A percentile compares a stretch with the other conserved stretches of the same genome.
Conservation (phyloP, 2,329 filamentous ascomycete species). For the Lasiodiplodia sp. region DNA sequence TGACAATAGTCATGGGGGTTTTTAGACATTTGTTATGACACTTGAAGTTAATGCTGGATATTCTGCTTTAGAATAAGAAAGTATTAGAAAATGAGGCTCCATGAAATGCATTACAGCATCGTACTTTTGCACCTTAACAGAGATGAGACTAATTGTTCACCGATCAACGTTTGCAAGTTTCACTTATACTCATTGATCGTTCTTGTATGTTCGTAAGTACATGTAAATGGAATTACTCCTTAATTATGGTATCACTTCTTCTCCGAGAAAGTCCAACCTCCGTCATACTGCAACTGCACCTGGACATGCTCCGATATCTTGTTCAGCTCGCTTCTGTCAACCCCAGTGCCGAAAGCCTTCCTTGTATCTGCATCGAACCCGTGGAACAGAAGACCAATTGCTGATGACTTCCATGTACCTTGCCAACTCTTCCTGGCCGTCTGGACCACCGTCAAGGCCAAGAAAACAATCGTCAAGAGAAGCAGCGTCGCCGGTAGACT, state of each 20-base stretch:
- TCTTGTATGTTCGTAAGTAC: too few relatives aligned
- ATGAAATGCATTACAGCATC: too few relatives aligned
- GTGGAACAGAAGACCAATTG: constrained; percentile 5
- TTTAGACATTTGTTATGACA: too few relatives aligned
- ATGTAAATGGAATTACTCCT: too few relatives aligned
- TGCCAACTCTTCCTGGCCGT: not conserved
- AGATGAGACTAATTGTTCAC: too few relatives aligned
- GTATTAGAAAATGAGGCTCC: too few relatives aligned
- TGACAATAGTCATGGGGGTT: too few relatives aligned
- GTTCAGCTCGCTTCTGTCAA: not conserved
- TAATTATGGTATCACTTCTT: not conserved
- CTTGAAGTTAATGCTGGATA: too few relatives aligned
- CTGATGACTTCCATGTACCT: not conserved
- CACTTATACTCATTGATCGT: too few relatives aligned
- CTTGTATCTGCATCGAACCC: not conserved
- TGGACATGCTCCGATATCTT: not conserved
- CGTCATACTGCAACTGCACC: constrained; percentile 1
- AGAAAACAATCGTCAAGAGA: not conserved
- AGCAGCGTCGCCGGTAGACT: not conserved
- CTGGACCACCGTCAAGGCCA: not conserved
- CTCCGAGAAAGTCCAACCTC: not conserved
- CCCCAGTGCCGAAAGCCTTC: not conserved
- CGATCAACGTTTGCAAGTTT: rapidly evolving
- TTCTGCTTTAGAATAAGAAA: too few relatives aligned
- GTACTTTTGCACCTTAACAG: too few relatives aligned